Evolutionary conservation across 306 rosid species (phyloP), one percentile per base, ranked within the genome.

Genomic region (Cucumis melo): DNA sequence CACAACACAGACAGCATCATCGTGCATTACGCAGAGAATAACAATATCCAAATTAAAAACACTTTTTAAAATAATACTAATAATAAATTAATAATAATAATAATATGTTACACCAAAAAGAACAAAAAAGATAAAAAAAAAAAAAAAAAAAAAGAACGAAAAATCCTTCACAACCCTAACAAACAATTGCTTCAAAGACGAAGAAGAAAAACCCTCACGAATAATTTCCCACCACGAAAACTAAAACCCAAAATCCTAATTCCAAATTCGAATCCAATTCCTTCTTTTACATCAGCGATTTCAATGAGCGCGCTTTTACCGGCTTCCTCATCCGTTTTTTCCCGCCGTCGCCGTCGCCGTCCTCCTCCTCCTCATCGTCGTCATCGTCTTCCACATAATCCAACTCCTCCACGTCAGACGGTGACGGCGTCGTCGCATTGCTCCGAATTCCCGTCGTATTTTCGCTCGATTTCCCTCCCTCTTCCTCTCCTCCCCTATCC

Each of bases 281-380:
- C 39, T 27, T 27, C 64, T 61, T 61, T 85, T 81, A 91, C 98
- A 93, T 91, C 1, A 93, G 81, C 14, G 98, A 93, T 80, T 93
- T 93, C 73, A 93, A 63, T 38, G 97, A 93, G 80, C 97, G 86
- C 6, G 91, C 97, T 81, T 93, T 93, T 78, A 90, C 90, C 0
- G 96, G 94, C 78, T 87, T 93, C 86, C 98, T 80, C 87, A 85
- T 85, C 81, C 90, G 73, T 80, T 85, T 89, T 77, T 84, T 89
- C 46, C 88, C 86, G 55, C 80, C 67, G 16, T 78, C 86, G 10
- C 79, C 86, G 0, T 57, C 80, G 0, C 17, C 77, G 3, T 48
- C 77, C 5, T 32, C 8, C 0, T 62, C 82, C 0, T 83, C 80
- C 0, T 85, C 91, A 0, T 85, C 90, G 0, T 87, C 91, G 0